These are phyloP conservation scores for Licmophora abbreviata DNA, from an alignment of 108 stramenopile genomes.

Conservation along the genomic window DNA sequence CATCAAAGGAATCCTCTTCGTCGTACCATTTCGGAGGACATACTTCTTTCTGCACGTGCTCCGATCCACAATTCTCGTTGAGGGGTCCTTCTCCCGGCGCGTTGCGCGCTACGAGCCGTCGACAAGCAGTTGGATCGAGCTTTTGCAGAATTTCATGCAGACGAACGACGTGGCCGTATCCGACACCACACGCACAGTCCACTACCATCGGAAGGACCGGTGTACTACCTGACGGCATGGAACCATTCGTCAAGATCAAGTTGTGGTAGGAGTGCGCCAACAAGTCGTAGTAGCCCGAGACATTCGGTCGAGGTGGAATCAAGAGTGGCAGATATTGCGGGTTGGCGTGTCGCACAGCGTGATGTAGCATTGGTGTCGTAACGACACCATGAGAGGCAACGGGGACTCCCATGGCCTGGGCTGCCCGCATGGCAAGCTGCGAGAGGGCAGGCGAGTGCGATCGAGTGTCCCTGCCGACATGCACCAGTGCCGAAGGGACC, in stretches of 20 bases:
- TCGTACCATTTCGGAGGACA: constrained; percentile 50
- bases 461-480: constrained; percentile 87
- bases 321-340: constrained; percentile 40
- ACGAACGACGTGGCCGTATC: constrained; percentile 43
- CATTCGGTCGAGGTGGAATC: constrained; percentile 49
- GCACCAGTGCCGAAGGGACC: constrained; percentile 14
- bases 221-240: constrained; percentile 3
- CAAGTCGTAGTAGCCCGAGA: constrained; percentile 72
- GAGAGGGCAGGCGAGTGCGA: constrained; percentile 66
- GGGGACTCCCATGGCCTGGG: constrained; percentile 49
- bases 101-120: constrained; percentile 42
- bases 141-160: constrained; percentile 27
- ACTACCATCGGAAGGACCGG: constrained; percentile 37
- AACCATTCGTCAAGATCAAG: constrained; percentile 28
- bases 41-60: constrained; percentile 87
- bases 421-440: constrained; percentile 40
- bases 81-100: constrained; percentile 61
- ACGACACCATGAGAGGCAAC: constrained; percentile 81
- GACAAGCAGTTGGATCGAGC: constrained; percentile 5
- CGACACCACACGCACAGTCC: constrained; percentile 93
- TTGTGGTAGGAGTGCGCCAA: constrained; percentile 64
- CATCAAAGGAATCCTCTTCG: constrained; percentile 2
- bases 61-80: constrained; percentile 91
- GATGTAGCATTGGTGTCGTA: constrained; percentile 92
- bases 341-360: constrained; percentile 82